Evolutionary conservation across 805 yeast genomes (phyloP).

Genomic region (Sungouiella thailandica): DNA sequence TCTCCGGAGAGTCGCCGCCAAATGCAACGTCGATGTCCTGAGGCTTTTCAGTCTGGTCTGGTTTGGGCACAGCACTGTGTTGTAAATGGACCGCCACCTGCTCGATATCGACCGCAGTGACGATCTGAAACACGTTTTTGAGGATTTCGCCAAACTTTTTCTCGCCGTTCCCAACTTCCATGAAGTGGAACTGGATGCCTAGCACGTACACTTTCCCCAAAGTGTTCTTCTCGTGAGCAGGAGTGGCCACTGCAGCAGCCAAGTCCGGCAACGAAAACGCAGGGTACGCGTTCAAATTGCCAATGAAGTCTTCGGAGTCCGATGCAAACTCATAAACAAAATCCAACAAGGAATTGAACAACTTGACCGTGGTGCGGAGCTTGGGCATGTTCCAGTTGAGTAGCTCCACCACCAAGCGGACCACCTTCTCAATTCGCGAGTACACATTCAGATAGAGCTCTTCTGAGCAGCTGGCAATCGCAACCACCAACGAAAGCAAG

Average conservation of each 20-base stretch:
- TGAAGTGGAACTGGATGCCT: conserved; percentile 39
- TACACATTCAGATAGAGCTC: conserved; percentile 45
- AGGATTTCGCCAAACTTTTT: conserved; percentile 18
- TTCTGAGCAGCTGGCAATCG: conserved; percentile 60
- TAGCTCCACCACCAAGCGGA: conserved; percentile 33
- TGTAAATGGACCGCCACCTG: conserved; percentile 1
- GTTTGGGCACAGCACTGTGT: conserved; percentile 21
- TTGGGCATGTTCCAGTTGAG: conserved; percentile 31
- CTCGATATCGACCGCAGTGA: conserved; percentile 25
- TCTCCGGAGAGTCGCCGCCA: conserved; percentile 29
- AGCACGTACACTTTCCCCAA: conserved; percentile 34
- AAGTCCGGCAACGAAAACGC: conserved; percentile 16
- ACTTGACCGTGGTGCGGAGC: conserved; percentile 35
- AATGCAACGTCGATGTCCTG: conserved; percentile 21
- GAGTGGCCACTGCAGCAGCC: conserved; percentile 13
- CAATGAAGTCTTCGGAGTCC: conserved; percentile 52
- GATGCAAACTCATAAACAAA: conserved; percentile 56
- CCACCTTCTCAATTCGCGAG: conserved; percentile 34
- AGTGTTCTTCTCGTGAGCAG: conserved; percentile 15
- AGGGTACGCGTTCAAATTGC: conserved; percentile 16
- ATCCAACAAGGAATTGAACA: conserved; percentile 52
- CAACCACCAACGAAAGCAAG: conserved; percentile 60
- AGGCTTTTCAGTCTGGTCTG: conserved; percentile 13
- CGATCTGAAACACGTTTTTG: conserved; percentile 16
- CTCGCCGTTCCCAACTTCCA: conserved; percentile 26